Conservation (phyloP, 345 rosid genomes). For the Populus alba region DNA sequence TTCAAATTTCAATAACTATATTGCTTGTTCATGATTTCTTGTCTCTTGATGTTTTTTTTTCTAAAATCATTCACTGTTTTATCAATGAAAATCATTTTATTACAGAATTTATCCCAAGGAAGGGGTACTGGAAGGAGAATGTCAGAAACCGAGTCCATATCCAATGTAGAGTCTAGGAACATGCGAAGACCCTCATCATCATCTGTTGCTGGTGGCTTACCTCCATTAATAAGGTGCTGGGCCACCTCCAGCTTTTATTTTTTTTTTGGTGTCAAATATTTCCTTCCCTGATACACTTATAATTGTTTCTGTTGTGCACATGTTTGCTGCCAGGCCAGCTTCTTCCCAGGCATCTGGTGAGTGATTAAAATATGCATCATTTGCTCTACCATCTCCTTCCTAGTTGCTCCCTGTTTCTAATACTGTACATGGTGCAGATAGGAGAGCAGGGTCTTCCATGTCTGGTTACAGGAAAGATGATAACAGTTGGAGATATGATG, state of each 20-base stretch:
- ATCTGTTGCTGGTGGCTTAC: constrained; percentile 82
- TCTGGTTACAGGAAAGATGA: constrained; percentile 80
- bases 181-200: constrained; percentile 62
- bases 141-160: constrained; percentile 50
- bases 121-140: constrained; percentile 66
- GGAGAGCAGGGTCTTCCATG: constrained; percentile 77
- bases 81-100: constrained; percentile 3
- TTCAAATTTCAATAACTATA: background rate
- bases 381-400: background rate
- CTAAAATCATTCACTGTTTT: background rate
- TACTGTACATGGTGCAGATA: constrained; percentile 40
- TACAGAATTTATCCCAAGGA: constrained; percentile 62
- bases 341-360: constrained; percentile 70
- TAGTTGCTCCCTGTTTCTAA: constrained; percentile 15
- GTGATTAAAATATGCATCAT: constrained; percentile 22
- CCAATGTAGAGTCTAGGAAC: constrained; percentile 63
- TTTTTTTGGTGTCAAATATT: background rate
- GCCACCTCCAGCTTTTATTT: background rate
- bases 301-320: constrained; percentile 10
- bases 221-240: constrained; percentile 81
- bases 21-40: background rate
- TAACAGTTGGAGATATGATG: constrained; percentile 73
- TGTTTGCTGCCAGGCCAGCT: constrained; percentile 45
- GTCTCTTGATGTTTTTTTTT: background rate
- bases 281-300: constrained; percentile 9